Conservation (phyloP, 2,329 filamentous ascomycete species). For the Beauveria sp. region DNA sequence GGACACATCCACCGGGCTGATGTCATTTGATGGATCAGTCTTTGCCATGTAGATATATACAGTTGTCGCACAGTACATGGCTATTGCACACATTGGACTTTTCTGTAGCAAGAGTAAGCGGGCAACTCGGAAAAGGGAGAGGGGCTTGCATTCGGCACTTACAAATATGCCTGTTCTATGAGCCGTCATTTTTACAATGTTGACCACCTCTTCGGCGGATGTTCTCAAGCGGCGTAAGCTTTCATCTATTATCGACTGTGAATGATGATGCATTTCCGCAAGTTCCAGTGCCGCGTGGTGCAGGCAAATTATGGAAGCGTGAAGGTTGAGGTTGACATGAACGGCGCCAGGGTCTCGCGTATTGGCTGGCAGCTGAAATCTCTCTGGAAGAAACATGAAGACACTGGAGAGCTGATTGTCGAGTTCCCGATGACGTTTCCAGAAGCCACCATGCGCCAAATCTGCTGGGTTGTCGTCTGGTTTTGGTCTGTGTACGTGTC, state of each 20-base stretch:
- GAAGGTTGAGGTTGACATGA: slow-evolving; percentile 81
- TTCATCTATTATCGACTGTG: slow-evolving; percentile 55
- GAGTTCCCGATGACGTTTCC: slow-evolving; percentile 75
- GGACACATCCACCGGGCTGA: slow-evolving; percentile 36
- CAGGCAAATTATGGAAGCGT: slow-evolving; percentile 79
- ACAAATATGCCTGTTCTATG: slow-evolving; percentile 62
- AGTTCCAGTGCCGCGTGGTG: slow-evolving; percentile 85
- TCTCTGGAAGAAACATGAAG: slow-evolving; percentile 69
- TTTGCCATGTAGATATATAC: slow-evolving; percentile 78
- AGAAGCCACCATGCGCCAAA: slow-evolving; percentile 67
- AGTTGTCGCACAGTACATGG: slow-evolving; percentile 75
- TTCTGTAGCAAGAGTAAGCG: slow-evolving; percentile 17
- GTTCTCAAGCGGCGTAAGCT: slow-evolving; percentile 69
- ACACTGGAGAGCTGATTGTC: slow-evolving; percentile 74
- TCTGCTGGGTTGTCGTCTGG: slow-evolving; percentile 66
- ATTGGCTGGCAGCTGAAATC: slow-evolving; percentile 63
- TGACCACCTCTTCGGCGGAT: slow-evolving; percentile 76
- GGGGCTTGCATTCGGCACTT: slow-evolving; percentile 27
- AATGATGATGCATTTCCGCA: slow-evolving; percentile 63
- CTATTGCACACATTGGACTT: slow-evolving; percentile 51
- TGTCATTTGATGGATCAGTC: slow-evolving; percentile 52
- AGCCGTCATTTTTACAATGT: slow-evolving; percentile 71
- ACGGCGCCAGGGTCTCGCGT: slow-evolving; percentile 64
- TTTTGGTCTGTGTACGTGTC: slow-evolving; percentile 68
- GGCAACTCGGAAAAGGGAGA: neutral